phyloP scores from a whole-genome alignment of 2,329 filamentous ascomycete genomes.

The Fusarium proliferatum region DNA sequence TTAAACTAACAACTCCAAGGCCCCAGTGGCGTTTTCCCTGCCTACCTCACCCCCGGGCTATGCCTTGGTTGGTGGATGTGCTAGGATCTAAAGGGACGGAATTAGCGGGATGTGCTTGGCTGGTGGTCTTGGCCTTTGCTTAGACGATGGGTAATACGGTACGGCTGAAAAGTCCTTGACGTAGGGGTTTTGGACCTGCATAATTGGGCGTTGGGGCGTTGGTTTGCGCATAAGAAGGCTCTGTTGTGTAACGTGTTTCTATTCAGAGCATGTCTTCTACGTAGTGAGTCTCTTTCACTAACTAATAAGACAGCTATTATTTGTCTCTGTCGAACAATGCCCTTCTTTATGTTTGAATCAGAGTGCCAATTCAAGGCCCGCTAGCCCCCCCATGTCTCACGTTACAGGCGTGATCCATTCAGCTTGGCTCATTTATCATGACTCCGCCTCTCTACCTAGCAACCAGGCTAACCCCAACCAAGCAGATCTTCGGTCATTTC shows the following conservation, averaged over 20 bases:
- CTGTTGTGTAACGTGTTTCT: neutral
- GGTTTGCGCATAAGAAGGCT: neutral
- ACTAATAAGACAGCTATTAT: neutral
- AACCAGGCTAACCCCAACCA: conserved; percentile 4
- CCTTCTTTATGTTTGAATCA: neutral
- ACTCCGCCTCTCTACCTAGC: conserved; percentile 15
- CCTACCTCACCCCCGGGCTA: conserved; percentile 5
- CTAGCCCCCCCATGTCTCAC: conserved; percentile 14
- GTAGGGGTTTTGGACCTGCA: conserved; percentile 23
- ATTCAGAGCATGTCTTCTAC: neutral
- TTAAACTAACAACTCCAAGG: conserved; percentile 11
- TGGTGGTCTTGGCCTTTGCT: conserved; percentile 6
- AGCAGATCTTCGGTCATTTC: conserved; percentile 1
- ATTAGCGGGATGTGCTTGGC: conserved; percentile 5
- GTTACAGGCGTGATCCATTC: conserved; percentile 7
- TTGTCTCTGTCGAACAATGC: neutral
- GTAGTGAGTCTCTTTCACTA: neutral
- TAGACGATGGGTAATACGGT: conserved; percentile 12
- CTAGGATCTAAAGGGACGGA: conserved; percentile 1
- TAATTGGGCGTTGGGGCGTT: neutral
- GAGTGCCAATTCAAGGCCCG: neutral
- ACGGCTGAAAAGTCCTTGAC: conserved; percentile 25
- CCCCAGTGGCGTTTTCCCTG: conserved; percentile 18
- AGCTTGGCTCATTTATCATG: conserved; percentile 9
- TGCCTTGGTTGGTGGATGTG: conserved; percentile 3